A percentile compares a stretch with the other conserved stretches of the same genome.
Conservation (phyloP, 192 early-diverging fungal species). For the Coemansia pectinata region DNA sequence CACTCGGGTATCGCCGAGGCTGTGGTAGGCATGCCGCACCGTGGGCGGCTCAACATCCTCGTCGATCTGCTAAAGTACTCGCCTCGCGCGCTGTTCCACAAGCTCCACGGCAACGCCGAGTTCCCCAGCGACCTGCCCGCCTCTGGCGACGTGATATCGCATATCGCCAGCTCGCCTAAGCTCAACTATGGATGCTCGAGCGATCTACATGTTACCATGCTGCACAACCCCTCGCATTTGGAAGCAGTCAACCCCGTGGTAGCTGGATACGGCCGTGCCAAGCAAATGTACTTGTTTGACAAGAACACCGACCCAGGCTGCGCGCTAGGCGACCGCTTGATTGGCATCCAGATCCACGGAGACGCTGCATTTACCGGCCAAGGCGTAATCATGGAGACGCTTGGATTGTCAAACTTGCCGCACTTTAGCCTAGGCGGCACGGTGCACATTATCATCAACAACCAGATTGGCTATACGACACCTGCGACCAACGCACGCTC, state of each 20-base stretch:
- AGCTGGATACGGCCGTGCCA: constrained; percentile 92
- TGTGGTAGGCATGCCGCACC: constrained; percentile 96
- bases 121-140: constrained; percentile 77
- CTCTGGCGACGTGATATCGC: constrained; percentile 90
- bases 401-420: constrained; percentile 92
- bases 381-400: constrained; percentile 95
- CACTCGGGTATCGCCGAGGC: constrained; percentile 76
- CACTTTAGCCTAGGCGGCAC: constrained; percentile 95
- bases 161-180: constrained; percentile 79
- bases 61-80: constrained; percentile 84
- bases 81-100: constrained; percentile 84
- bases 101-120: constrained; percentile 92
- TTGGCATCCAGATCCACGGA: constrained; percentile 95
- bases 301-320: constrained; percentile 69
- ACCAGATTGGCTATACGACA: constrained; percentile 98
- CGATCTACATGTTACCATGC: constrained; percentile 77
- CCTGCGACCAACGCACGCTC: constrained; percentile 92
- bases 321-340: constrained; percentile 87
- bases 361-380: constrained; percentile 87
- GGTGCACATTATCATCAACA: constrained; percentile 97
- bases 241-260: constrained; percentile 96
- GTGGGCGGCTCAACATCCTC: constrained; percentile 91
- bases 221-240: constrained; percentile 98
- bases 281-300: constrained; percentile 82
- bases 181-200: constrained; percentile 64